Evolutionary conservation across 441 rosid species (phyloP), one percentile per base, ranked within the genome.

Genomic region (Pelargonium myrrhifolium): DNA sequence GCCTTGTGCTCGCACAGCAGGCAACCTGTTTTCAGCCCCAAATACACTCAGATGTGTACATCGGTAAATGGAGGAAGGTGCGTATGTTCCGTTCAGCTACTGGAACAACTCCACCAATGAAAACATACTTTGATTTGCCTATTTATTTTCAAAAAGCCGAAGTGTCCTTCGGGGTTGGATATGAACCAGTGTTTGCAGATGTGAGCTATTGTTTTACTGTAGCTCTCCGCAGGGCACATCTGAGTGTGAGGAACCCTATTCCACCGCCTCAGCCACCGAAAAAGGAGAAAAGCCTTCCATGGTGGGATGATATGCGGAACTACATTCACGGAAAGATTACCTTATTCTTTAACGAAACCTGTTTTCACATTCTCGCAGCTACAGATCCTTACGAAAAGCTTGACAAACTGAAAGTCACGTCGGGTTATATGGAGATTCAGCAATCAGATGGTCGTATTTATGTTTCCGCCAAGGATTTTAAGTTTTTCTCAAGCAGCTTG

Each of bases 221-320:
- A 76, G 99, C 97, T 51, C 98, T 96, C 76, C 97, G 96, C 74
- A 91, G 98, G 82, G 98, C 99, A 71, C 91, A 93, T 69, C 76
- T 96, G 69, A 93, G 99, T 82, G 76, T 67, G 71, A 84, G 87
- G 80, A 83, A 86, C 72, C 86, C 93, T 75, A 82, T 80, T 75
- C 83, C 75, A 11, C 82, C 74, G 59, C 74, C 80, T 76, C 73
- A 69, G 76, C 87, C 86, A 21, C 78, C 85, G 35, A 96, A 93
- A 82, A 96, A 89, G 65, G 99, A 96, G 78, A 85, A 86, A 76
- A 96, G 80, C 78, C 87, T 96, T 70, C 97, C 99, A 0, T 96
- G 99, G 99, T 96, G 99, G 99, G 99, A 96, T 87, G 98, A 91
- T 60, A 86, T 96, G 94, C 87, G 98, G 79, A 86, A 93, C 75